Percentiles rank a stretch among this genome's conserved stretches.
phyloP scores from a whole-genome alignment of 345 rosid species.

The Camelina sativa region DNA sequence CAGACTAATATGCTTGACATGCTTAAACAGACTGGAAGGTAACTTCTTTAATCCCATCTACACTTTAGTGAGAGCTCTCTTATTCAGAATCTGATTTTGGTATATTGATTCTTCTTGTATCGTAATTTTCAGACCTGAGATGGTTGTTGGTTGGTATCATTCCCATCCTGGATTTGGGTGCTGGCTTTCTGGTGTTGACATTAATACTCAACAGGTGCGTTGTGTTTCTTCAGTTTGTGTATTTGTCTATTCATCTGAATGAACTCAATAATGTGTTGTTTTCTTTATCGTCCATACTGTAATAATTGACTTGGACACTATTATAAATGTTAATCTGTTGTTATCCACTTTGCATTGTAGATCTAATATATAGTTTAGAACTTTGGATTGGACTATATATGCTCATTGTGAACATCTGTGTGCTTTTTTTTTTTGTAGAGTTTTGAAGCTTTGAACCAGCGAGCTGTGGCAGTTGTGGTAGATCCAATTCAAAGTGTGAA shows the following conservation, averaged over 20 bases:
- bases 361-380: neutral
- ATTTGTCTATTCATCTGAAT: slow-evolving; percentile 1
- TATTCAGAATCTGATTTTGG: neutral
- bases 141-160: slow-evolving; percentile 99
- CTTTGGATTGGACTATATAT: neutral
- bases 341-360: neutral
- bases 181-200: slow-evolving; percentile 99
- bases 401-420: slow-evolving; percentile 15
- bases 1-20: slow-evolving; percentile 99
- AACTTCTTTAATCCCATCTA: neutral
- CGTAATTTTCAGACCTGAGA: slow-evolving; percentile 71
- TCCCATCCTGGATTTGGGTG: slow-evolving; percentile 99
- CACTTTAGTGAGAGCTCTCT: neutral
- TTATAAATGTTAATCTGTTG: slow-evolving; percentile 2
- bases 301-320: neutral
- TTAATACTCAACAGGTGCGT: slow-evolving; percentile 94
- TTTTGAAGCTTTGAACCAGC: slow-evolving; percentile 98
- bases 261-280: neutral
- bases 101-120: slow-evolving; percentile 7
- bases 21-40: slow-evolving; percentile 99
- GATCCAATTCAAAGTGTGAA: slow-evolving; percentile 99
- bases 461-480: slow-evolving; percentile 98
- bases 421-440: slow-evolving; percentile 57
- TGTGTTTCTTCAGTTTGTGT: neutral
- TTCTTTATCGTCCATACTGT: neutral